Evolutionary conservation across 2,329 filamentous ascomycete species (phyloP).

Genomic region (Talaromyces sp.): DNA sequence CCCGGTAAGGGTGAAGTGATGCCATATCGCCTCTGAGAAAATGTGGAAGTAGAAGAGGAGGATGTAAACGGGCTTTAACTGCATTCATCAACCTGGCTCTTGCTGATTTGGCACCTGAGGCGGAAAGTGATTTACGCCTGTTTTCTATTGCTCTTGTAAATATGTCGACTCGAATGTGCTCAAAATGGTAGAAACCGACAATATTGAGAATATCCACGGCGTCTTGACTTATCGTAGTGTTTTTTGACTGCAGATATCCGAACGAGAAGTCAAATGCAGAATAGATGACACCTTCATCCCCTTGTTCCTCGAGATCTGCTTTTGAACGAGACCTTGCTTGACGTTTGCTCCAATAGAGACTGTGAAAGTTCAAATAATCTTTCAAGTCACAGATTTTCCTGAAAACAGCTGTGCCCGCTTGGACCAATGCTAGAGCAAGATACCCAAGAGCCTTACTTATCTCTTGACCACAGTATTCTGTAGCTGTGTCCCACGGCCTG

Average conservation of each 20-base stretch:
- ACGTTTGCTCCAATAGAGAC: slow-evolving; percentile 7
- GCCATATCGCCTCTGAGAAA: neutral
- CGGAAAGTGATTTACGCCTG: slow-evolving; percentile 4
- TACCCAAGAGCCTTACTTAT: slow-evolving; percentile 24
- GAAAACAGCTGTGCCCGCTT: slow-evolving; percentile 27
- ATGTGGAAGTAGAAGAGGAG: slow-evolving; percentile 6
- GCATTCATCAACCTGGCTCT: neutral
- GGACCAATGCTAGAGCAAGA: slow-evolving; percentile 26
- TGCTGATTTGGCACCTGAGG: neutral
- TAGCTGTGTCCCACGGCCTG: slow-evolving; percentile 14
- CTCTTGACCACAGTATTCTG: neutral
- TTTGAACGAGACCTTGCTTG: neutral
- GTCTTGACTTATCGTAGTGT: slow-evolving; percentile 13
- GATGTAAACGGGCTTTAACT: slow-evolving; percentile 3
- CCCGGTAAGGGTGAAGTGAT: slow-evolving; percentile 11
- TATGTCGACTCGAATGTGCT: slow-evolving; percentile 13
- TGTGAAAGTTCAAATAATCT: slow-evolving; percentile 25
- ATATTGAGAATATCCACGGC: slow-evolving; percentile 20
- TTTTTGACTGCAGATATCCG: slow-evolving; percentile 11
- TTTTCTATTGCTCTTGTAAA: slow-evolving; percentile 18
- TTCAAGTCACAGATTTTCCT: slow-evolving; percentile 23
- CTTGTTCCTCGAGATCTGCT: neutral
- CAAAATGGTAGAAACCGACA: slow-evolving; percentile 19
- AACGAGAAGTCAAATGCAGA: slow-evolving; percentile 15
- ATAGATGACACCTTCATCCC: slow-evolving; percentile 8